A percentile compares a stretch with the other conserved stretches of the same genome.
Evolutionary conservation across 1,139 yeast genomes (phyloP).

Genomic region (Hanseniaspora uvarum): DNA sequence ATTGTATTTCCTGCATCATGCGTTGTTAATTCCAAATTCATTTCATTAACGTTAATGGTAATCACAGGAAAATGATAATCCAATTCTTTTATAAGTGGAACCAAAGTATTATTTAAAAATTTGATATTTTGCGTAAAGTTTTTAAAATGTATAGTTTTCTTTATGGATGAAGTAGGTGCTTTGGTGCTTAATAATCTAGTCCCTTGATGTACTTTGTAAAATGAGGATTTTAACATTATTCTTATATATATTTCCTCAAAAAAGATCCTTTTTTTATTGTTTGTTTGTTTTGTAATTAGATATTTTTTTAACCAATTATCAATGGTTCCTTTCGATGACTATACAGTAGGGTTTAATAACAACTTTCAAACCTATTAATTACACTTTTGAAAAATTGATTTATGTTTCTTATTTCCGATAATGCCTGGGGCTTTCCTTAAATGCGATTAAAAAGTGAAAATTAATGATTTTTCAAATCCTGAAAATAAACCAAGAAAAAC

Average conservation of each 20-base stretch:
- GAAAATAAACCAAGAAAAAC: not conserved
- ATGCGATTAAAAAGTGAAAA: no score
- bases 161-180: not conserved
- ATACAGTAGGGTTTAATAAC: no score
- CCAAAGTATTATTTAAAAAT: constrained; percentile 3
- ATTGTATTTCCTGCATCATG: not conserved
- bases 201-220: not conserved
- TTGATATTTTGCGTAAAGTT: constrained; percentile 3
- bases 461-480: no score
- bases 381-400: no score
- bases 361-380: no score
- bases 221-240: not conserved
- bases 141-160: constrained; percentile 1
- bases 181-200: not conserved
- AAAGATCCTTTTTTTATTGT: no score
- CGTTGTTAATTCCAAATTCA: constrained; percentile 10
- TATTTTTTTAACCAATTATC: no score
- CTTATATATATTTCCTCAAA: no score
- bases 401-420: no score
- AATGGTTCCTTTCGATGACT: no score
- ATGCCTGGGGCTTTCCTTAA: no score
- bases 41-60: not conserved
- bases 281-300: no score
- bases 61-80: constrained; percentile 11
- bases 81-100: constrained; percentile 5